phyloP scores from a whole-genome alignment of 306 rosid species.

The Inga leiocalycina region DNA sequence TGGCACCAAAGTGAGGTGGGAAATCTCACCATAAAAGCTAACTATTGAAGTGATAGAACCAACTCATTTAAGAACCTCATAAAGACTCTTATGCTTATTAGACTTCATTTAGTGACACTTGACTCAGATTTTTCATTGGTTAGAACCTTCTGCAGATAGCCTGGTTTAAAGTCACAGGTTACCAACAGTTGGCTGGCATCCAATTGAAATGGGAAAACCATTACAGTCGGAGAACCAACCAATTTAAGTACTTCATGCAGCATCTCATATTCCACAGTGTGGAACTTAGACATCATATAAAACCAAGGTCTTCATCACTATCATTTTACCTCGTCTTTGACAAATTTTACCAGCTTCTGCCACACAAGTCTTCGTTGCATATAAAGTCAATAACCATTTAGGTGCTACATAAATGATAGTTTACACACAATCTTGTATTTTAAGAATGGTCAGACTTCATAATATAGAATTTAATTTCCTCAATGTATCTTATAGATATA shows the following conservation, averaged over 20 bases:
- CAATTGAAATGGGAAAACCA: background rate
- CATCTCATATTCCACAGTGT: background rate
- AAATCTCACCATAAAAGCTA: no score
- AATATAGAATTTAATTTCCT: slow-evolving; percentile 13
- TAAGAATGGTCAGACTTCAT: slow-evolving; percentile 22
- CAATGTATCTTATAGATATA: slow-evolving; percentile 1
- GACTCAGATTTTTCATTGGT: no score
- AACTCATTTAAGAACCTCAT: background rate
- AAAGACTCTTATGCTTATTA: background rate
- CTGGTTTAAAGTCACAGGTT: background rate
- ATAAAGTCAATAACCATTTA: slow-evolving; percentile 6
- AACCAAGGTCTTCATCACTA: background rate
- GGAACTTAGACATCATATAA: background rate
- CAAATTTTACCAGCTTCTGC: background rate
- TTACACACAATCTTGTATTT: background rate
- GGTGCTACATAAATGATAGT: background rate
- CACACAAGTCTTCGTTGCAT: background rate
- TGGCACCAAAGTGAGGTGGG: background rate
- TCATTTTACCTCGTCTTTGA: background rate
- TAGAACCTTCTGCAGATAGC: no score
- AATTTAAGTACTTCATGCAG: background rate
- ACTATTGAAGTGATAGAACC: background rate
- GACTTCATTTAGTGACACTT: no score
- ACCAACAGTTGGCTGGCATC: background rate
- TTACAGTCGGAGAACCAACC: background rate